Evolutionary conservation across 2,329 filamentous ascomycete species (phyloP).

Genomic region (Colletotrichum sp.): DNA sequence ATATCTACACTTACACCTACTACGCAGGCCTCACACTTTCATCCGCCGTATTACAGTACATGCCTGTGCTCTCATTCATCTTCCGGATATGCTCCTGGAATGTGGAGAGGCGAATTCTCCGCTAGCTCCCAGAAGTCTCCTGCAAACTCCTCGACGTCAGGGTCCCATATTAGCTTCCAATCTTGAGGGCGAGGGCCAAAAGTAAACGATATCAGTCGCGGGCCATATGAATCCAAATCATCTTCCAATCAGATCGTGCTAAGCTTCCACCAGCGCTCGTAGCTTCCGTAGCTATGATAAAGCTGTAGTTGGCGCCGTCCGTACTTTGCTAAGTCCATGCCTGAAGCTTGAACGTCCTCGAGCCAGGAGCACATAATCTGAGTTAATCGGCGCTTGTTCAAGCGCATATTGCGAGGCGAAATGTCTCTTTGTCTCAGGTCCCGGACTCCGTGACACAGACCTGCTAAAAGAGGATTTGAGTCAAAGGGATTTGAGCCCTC

Average conservation of each 20-base stretch:
- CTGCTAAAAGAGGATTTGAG: too few relatives aligned
- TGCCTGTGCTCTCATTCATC: too few relatives aligned
- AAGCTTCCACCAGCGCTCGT: too few relatives aligned
- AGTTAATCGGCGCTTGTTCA: not conserved
- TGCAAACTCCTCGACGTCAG: not conserved
- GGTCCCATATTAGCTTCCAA: not conserved
- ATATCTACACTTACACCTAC: too few relatives aligned
- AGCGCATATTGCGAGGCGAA: too few relatives aligned
- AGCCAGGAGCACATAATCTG: not conserved
- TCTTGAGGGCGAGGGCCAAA: not conserved
- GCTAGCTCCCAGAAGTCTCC: slow-evolving; percentile 1
- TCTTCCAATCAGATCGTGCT: too few relatives aligned
- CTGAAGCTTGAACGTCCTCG: not conserved
- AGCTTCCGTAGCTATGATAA: too few relatives aligned
- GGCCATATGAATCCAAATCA: too few relatives aligned
- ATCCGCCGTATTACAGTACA: not conserved
- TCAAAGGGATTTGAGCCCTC: too few relatives aligned
- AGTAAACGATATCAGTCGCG: not conserved
- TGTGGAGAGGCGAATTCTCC: not conserved
- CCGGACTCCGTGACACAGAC: too few relatives aligned
- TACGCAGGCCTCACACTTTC: too few relatives aligned
- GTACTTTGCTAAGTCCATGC: not conserved
- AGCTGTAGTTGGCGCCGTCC: not conserved
- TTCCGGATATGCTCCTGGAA: not conserved
- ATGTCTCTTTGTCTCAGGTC: too few relatives aligned